A percentile compares a stretch with the other conserved stretches of the same genome.
Evolutionary conservation across 352 stramenopile species (phyloP).

Genomic region (Phytophthora hybrid): DNA sequence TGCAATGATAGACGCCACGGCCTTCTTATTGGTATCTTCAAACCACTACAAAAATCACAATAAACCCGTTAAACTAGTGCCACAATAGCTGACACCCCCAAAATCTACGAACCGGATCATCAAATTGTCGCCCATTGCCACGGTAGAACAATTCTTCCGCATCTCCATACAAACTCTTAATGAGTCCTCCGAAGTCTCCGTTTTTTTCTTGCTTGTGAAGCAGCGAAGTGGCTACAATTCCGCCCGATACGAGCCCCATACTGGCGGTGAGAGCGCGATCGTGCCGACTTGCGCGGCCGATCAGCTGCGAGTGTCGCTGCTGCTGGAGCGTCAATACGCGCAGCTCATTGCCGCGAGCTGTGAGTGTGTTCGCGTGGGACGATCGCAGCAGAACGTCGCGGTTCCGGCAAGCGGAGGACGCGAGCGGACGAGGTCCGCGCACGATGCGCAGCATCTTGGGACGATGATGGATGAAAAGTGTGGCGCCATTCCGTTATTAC

Average conservation of each 20-base stretch:
- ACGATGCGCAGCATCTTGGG: slow-evolving; percentile 24
- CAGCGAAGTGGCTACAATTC: slow-evolving; percentile 50
- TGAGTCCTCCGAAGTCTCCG: slow-evolving; percentile 9
- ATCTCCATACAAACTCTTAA: slow-evolving; percentile 42
- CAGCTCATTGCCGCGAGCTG: slow-evolving; percentile 23
- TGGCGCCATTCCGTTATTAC: neutral
- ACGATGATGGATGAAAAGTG: slow-evolving; percentile 13
- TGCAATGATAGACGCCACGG: slow-evolving; percentile 69
- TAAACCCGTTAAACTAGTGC: neutral
- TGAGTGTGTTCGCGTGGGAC: slow-evolving; percentile 24
- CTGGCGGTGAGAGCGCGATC: slow-evolving; percentile 60
- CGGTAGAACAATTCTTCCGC: slow-evolving; percentile 38
- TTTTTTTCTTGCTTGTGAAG: slow-evolving; percentile 22
- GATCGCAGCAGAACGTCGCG: slow-evolving; percentile 3
- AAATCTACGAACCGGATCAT: slow-evolving; percentile 29
- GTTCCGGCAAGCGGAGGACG: neutral
- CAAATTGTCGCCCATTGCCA: slow-evolving; percentile 29
- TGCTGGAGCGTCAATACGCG: slow-evolving; percentile 23
- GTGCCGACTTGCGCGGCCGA: slow-evolving; percentile 27
- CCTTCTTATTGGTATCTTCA: slow-evolving; percentile 71
- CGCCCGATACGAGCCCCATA: slow-evolving; percentile 59
- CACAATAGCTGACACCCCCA: neutral
- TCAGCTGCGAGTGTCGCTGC: slow-evolving; percentile 28
- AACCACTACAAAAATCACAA: slow-evolving; percentile 44
- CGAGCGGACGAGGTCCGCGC: slow-evolving; percentile 8